A percentile compares a stretch with the other conserved stretches of the same genome.
phyloP scores from a whole-genome alignment of 768 basidiomycete genomes.

The Leccinum subtestaceum region DNA sequence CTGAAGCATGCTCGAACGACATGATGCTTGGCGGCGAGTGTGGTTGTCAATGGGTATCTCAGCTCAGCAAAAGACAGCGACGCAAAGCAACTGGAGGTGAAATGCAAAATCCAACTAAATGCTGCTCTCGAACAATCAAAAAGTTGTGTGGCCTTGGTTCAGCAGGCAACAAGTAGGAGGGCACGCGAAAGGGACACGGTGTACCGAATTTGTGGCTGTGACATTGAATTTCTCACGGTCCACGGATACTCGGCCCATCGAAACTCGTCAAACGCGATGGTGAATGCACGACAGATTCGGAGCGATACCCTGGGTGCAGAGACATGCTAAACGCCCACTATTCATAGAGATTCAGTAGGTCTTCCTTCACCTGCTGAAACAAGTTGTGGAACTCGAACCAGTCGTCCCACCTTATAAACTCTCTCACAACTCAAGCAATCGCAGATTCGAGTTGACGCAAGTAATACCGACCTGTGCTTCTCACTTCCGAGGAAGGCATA shows the following conservation, averaged over 20 bases:
- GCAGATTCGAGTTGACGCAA: neutral
- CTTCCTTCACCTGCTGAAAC: neutral
- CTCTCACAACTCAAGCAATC: constrained; percentile 1
- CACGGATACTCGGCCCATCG: too few species aligned
- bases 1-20: constrained; percentile 83
- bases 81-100: neutral
- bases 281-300: neutral
- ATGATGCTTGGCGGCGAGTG: constrained; percentile 33
- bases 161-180: neutral
- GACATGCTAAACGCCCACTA: neutral
- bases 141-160: neutral
- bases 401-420: neutral
- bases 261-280: too few species aligned
- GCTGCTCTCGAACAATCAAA: neutral
- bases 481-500: neutral
- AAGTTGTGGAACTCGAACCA: neutral
- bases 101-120: neutral
- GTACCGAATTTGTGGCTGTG: constrained; percentile 14
- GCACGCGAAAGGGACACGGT: neutral
- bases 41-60: neutral
- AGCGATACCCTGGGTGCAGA: neutral
- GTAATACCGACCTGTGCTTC: neutral
- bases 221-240: neutral
- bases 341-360: neutral
- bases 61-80: neutral